Base-by-base conservation (phyloP, 73 alveolate species). In the Paraurostyla sp. region DNA sequence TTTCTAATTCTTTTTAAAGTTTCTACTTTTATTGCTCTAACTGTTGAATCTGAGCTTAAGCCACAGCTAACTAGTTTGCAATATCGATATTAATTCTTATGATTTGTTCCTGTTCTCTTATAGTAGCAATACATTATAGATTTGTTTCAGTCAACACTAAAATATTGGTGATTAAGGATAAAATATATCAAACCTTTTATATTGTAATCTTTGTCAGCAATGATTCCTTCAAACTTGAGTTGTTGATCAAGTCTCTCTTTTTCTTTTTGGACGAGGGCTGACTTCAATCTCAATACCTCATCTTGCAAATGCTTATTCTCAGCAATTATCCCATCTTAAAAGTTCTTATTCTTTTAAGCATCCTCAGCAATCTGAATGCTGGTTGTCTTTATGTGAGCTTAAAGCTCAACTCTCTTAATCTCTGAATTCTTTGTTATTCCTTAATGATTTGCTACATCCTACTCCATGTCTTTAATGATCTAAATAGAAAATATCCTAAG, bases 1-100 rank as follows among this genome's bases (percentile, higher is more conserved):
- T 68, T 13, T 58, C 68, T 36, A 88, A 54, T 25, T 92, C 95
- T 32, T 62, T 63, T 40, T 90, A 54, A 46, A 90, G 76, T 54
- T 82, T 71, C 36, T 73, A 83, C 60, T 81, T 90, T n/a, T 54
- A 46, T 35, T 56, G 80, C 25, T 35, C 56, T 30, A 68, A 68
- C 38, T 82, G 57, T 0, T 38, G 57, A 45, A 69, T 52, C 3
- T 58, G 83, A 20, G 18, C 48, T 0, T 33, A 2, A 35, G 60
- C 63, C 2, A 1, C n/a, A 7, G 59, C 78, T 9, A 71, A 38
- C 45, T 90, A 69, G 6, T 35, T 56, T 20, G 80, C 85, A 49
- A 81, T 27, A 56, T 82, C 95, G n/a, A n/a, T 69, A 29, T 76
- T 62, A 15, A 73, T 63, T n/a, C 52, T 42, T 4, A 58, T 87